phyloP scores from a whole-genome alignment of 192 early-diverging fungal genomes.

The Linnemannia exigua region DNA sequence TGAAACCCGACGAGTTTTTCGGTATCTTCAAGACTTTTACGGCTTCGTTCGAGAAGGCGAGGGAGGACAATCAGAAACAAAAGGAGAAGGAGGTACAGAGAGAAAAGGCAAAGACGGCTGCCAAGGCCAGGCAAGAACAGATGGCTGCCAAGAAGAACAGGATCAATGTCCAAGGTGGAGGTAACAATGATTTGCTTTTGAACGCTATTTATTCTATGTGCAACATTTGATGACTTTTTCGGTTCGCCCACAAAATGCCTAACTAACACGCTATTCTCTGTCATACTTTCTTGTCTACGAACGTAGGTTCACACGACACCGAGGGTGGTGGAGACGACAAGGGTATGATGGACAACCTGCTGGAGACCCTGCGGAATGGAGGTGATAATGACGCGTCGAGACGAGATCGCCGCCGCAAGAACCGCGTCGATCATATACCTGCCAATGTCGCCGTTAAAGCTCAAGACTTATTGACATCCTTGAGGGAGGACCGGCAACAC shows the following conservation, averaged over 20 bases:
- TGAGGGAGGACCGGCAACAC: constrained; percentile 29
- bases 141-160: constrained; percentile 47
- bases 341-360: constrained; percentile 82
- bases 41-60: constrained; percentile 76
- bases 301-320: constrained; percentile 29
- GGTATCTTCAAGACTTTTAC: constrained; percentile 87
- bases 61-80: constrained; percentile 64
- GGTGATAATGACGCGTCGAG: constrained; percentile 63
- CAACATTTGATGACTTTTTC: constrained; percentile 8
- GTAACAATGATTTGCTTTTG: constrained; percentile 2
- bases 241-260: neutral
- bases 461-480: constrained; percentile 45
- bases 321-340: constrained; percentile 71
- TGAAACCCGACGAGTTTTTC: constrained; percentile 90
- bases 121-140: constrained; percentile 51
- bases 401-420: constrained; percentile 46
- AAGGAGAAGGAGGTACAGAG: constrained; percentile 57
- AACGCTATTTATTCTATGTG: too few species aligned
- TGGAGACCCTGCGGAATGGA: constrained; percentile 80
- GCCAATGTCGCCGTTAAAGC: constrained; percentile 24
- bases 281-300: constrained; percentile 2
- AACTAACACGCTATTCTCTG: neutral
- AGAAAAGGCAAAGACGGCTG: constrained; percentile 50
- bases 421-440: constrained; percentile 22
- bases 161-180: constrained; percentile 37